Conservation (phyloP, 345 rosid genomes). For the Psidium guajava region DNA sequence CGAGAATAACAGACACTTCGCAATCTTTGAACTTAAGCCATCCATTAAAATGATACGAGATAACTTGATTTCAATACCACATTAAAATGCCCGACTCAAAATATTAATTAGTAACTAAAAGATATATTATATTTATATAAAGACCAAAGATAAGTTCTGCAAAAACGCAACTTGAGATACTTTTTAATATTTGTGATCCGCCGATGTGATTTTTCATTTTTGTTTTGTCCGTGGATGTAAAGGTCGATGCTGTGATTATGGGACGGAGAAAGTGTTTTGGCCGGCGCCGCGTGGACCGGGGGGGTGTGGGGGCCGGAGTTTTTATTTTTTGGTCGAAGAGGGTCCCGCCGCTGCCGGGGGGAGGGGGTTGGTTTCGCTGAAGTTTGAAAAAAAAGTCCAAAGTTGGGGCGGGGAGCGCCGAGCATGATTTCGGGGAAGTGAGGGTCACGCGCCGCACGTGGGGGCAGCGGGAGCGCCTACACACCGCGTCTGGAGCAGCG, state of each 20-base stretch:
- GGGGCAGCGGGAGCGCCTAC: not conserved
- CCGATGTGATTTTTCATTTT: no score
- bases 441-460: conserved; percentile 10
- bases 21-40: not conserved
- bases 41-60: not conserved
- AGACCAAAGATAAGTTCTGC: not conserved
- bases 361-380: no score
- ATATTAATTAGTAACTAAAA: not conserved
- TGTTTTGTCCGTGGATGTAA: not conserved
- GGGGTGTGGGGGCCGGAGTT: not conserved
- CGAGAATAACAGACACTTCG: not conserved
- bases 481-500: conserved; percentile 4
- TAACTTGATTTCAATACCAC: not conserved
- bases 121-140: not conserved
- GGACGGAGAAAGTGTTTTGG: not conserved
- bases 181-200: not conserved
- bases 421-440: not conserved
- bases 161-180: no score
- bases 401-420: not conserved
- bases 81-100: not conserved
- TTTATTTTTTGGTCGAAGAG: no score
- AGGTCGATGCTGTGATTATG: not conserved
- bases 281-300: not conserved
- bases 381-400: no score
- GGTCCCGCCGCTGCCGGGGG: no score